Evolutionary conservation across 495 filamentous ascomycete genomes (phyloP), one percentile per base, ranked within the genome.

Genomic region (Cercophora newfieldiana): DNA sequence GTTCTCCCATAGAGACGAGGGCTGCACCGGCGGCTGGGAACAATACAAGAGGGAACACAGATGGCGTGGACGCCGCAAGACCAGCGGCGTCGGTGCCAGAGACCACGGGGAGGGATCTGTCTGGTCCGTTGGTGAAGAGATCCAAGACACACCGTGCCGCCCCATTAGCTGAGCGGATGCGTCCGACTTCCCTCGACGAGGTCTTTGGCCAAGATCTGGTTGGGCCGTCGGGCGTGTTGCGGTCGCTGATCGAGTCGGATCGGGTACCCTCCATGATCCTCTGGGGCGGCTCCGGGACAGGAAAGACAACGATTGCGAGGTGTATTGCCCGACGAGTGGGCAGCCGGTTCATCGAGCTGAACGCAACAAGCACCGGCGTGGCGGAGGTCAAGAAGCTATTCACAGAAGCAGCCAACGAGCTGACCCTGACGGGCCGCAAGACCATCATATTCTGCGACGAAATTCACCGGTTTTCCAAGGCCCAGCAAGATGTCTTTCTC

Each of bases 381-480:
- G 92, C 85, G 18, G 94, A 98, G 72, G 93, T 79, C 83, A 99
- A 97, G 80, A 97, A 96, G 84, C 85, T 97, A 37, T 97, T 98
- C 68, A 77, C 77, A 58, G 93, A 97, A 70, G 92, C 95, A 3
- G 88, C 86, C 67, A 92, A 87, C 71, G 95, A 99, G 75, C 78
- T 96, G 53, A 77, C 81, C 5, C 77, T 99, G 31, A 96, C 91
- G 0, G 94, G 94, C 10, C 83, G 93, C 31, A 93, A 92, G 77
- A 98, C 95, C 4, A 97, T 99, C 68, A 88, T 99, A 67, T 99
- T 98, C 77, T 97, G 94, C 79, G 94, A 98, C 76, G 94, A 98
- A 77, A 96, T 98, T 61, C 94, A 98, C 75, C 86, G 94, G 4
- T 97, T 98, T 80, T 91, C 86, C 56, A 98, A 97, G 74, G 81